Evolutionary conservation across 768 basidiomycete genomes (phyloP).

Genomic region (Leucocoprinus sp.): DNA sequence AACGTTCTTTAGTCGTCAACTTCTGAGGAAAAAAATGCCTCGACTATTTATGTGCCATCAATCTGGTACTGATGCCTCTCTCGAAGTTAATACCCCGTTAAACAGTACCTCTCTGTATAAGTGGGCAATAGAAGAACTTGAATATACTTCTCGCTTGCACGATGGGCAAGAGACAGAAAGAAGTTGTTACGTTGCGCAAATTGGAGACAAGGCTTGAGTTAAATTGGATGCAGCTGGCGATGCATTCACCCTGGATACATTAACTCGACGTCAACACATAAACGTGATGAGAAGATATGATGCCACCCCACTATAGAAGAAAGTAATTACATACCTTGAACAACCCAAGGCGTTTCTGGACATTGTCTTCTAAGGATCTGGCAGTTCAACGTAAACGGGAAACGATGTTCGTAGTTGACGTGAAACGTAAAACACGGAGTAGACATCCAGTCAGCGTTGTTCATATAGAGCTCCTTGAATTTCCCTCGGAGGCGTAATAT

Average conservation of each 20-base stretch:
- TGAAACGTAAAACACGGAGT: neutral
- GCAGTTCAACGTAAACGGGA: constrained; percentile 40
- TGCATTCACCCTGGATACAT: constrained; percentile 38
- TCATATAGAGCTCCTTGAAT: too few relatives aligned
- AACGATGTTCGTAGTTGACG: constrained; percentile 41
- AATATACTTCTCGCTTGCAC: too few relatives aligned
- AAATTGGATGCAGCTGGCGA: constrained; percentile 36
- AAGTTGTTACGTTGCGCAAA: constrained; percentile 39
- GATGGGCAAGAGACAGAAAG: too few relatives aligned
- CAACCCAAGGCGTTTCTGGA: constrained; percentile 35
- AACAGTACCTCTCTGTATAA: too few relatives aligned
- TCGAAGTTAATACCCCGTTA: too few relatives aligned
- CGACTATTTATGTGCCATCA: too few relatives aligned
- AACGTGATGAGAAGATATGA: neutral
- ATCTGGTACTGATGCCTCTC: too few relatives aligned
- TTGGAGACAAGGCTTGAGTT: constrained; percentile 36
- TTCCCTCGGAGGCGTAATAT: too few relatives aligned
- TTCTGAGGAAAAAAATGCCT: too few relatives aligned
- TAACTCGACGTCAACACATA: neutral
- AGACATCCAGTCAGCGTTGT: neutral
- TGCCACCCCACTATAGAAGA: too few relatives aligned
- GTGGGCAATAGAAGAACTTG: too few relatives aligned
- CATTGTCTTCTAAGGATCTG: constrained; percentile 41
- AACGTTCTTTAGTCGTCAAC: too few relatives aligned
- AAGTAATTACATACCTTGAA: constrained; percentile 28